Percentiles rank a stretch among this genome's conserved stretches.
Conservation (phyloP, 2,329 filamentous ascomycete species). For the Blastomyces parvus region DNA sequence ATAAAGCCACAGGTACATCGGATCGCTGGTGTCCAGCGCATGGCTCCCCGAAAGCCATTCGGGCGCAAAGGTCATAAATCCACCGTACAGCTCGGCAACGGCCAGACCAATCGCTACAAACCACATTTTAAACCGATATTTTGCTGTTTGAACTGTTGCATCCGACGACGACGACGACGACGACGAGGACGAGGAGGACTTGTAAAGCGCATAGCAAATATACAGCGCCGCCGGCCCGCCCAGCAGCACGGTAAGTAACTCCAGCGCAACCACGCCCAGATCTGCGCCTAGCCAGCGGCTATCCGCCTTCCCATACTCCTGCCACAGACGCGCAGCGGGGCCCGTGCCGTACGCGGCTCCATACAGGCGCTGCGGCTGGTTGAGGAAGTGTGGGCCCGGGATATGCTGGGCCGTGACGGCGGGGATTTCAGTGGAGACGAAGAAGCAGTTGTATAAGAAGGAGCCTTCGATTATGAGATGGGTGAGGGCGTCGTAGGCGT, state of each 20-base stretch:
- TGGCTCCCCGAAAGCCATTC: slow-evolving; percentile 53
- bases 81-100: slow-evolving; percentile 55
- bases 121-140: slow-evolving; percentile 36
- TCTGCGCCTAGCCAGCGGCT: slow-evolving; percentile 51
- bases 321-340: slow-evolving; percentile 50
- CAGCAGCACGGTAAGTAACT: slow-evolving; percentile 52
- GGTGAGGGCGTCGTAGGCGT: slow-evolving; percentile 83
- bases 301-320: slow-evolving; percentile 58
- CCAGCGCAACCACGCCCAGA: slow-evolving; percentile 49
- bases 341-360: slow-evolving; percentile 49
- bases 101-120: slow-evolving; percentile 51
- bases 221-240: slow-evolving; percentile 50
- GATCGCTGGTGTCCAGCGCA: slow-evolving; percentile 50
- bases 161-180: not conserved
- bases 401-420: slow-evolving; percentile 18
- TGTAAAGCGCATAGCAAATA: slow-evolving; percentile 45
- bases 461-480: slow-evolving; percentile 86
- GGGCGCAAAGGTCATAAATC: slow-evolving; percentile 56
- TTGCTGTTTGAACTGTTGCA: slow-evolving; percentile 26
- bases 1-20: slow-evolving; percentile 56
- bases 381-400: slow-evolving; percentile 42
- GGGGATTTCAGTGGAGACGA: slow-evolving; percentile 47
- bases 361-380: slow-evolving; percentile 46
- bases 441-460: slow-evolving; percentile 92
- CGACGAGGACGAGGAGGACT: slow-evolving; percentile 12